Percentiles rank a stretch among this genome's conserved stretches.
Evolutionary conservation across 306 rosid species (phyloP).

Genomic region (Pterocarpus macrocarpus): DNA sequence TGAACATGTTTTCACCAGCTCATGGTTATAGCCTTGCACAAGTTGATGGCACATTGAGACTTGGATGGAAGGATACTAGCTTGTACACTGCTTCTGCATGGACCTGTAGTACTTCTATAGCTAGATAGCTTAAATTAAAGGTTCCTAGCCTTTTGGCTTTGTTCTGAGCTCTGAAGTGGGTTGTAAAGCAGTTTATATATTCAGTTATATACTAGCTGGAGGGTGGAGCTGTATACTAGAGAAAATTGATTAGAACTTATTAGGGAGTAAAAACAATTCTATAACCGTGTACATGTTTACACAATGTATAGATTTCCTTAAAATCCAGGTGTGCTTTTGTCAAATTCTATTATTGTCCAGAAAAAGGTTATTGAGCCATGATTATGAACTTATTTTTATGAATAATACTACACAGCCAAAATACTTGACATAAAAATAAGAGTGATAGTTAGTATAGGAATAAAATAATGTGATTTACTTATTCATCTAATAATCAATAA

Average conservation of each 20-base stretch:
- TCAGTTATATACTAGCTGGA: slow-evolving; percentile 2
- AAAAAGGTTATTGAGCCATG: not conserved
- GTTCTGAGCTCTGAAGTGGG: not conserved
- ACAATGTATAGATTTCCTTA: not conserved
- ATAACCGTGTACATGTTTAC: slow-evolving; percentile 10
- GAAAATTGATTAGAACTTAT: slow-evolving; percentile 12
- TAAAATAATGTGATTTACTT: too few species aligned
- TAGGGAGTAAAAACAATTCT: slow-evolving; percentile 19
- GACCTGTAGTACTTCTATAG: slow-evolving; percentile 63
- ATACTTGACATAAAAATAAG: too few species aligned
- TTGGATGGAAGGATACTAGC: slow-evolving; percentile 89
- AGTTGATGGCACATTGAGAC: slow-evolving; percentile 77
- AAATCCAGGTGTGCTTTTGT: slow-evolving; percentile 29
- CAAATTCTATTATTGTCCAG: not conserved
- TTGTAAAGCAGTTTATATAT: not conserved
- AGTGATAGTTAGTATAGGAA: too few species aligned
- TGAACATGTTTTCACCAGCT: slow-evolving; percentile 73
- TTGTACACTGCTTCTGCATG: slow-evolving; percentile 93
- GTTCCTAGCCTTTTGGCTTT: slow-evolving; percentile 2
- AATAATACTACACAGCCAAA: too few species aligned
- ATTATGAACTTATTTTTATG: not conserved
- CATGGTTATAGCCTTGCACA: slow-evolving; percentile 78
- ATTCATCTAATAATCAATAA: too few species aligned
- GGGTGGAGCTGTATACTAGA: slow-evolving; percentile 34
- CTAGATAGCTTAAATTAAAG: slow-evolving; percentile 11